Evolutionary conservation across 2,329 filamentous ascomycete genomes (phyloP), one percentile per base, ranked within the genome.

Genomic region (Neonectria sp.): DNA sequence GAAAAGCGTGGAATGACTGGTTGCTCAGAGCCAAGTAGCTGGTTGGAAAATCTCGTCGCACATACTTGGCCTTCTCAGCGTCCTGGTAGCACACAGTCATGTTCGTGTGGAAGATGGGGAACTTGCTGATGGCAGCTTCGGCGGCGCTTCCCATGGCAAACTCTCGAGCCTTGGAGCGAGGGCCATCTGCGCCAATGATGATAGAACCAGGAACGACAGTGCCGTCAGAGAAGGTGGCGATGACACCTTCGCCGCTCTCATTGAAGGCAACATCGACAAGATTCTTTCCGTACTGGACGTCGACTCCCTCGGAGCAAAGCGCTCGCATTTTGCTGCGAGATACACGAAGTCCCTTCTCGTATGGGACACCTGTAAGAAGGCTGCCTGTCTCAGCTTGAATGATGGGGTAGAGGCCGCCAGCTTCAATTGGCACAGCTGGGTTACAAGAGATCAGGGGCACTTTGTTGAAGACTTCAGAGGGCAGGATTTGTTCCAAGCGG

Each of bases 61-160:
- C 58, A 33, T 63, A 67, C 25, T 57, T 56, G 6, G 71, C 71
- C 53, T 73, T 73, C n/a, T 72, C 68, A 6, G 70, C 70, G 33
- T 73, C 70, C 3, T 69, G 35, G 51, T 63, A 73, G 52, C 71
- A 73, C 31, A 73, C 71, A 0, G 70, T 73, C 71, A 73, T 73
- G 59, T 73, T 73, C 11, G 71, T 73, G 11, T 73, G 71, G 63
- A 73, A 73, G 37, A 73, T 73, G 53, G 71, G 71, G 21, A 73
- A 73, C 51, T 68, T 73, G 62, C 66, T 71, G 17, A 72, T 68
- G 7, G 71, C 64, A 1, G 71, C 71, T 9, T 73, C 70, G 1
- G 45, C 58, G 13, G 62, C 57, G 4, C 63, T 67, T 13, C 68
- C 71, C 46, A 73, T 68, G 13, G 70, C 70, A 45, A 73, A 65